Base-by-base conservation (phyloP, 148 eudicot genomes). In the Pouteria glomerata region DNA sequence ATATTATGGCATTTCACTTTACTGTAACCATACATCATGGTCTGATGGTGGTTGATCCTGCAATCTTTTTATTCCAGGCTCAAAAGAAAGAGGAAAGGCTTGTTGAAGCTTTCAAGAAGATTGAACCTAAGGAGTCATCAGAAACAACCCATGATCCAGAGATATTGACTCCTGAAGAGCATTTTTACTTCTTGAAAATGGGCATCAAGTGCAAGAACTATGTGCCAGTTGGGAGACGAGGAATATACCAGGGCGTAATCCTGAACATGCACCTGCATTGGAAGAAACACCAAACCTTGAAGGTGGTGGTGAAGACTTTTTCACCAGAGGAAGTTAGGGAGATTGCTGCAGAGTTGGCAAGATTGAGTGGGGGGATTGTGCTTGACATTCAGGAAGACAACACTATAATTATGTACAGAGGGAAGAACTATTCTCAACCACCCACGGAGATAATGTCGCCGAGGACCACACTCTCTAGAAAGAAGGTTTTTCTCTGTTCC, bases 361-460 rank as follows among this genome's bases (percentile, higher is more conserved):
- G 92, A 79, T 76, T 95, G 76, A 95, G 86, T 57, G 97, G 97
- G 61, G 97, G 99, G 41, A 95, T 95, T 78, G 97, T 92, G 76
- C 94, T 95, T 12, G 90, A 89, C 70, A 89, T 95, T 81, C 91
- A 87, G 59, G 93, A 91, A 6, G 94, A 87, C 26, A 70, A 86
- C 81, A 90, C 96, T 2, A 86, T 95, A 66, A 92, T 95, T 42
- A 91, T 95, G 97, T 92, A 92, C 67, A 83, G 99, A 76, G 99
- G 99, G 63, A 95, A 95, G 84, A 95, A 95, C 63, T 95, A 95
- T 67, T 74, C 96, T 52, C 99, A 95, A 72, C 99, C 99, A 27
- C 98, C 97, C 11, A 91, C 98, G 8, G 99, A 95, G 79, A 92
- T 95, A 55, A 95, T 95, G 99, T 95, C 99, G 19, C 99, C 99